Conservation (phyloP, 2,329 filamentous ascomycete genomes). For the Mycogone perniciosa region DNA sequence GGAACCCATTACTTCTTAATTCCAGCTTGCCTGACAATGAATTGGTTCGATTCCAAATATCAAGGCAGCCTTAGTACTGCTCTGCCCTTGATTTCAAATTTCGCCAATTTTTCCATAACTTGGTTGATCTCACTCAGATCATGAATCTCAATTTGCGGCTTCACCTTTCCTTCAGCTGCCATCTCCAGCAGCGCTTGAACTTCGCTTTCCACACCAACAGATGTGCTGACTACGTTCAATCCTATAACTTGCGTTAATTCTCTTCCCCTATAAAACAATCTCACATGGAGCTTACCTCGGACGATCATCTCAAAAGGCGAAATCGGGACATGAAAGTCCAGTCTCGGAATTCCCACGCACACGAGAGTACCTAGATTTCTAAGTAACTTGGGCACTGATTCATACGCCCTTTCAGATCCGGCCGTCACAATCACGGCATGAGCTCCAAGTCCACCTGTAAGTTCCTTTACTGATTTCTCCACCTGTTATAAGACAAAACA, state of each 20-base stretch:
- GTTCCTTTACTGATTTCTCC: background rate
- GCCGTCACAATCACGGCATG: constrained; percentile 4
- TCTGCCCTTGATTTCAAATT: constrained; percentile 1
- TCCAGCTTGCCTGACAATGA: too few species aligned
- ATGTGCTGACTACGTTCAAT: constrained; percentile 4
- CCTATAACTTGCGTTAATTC: background rate
- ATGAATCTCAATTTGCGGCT: constrained; percentile 21
- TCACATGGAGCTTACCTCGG: background rate
- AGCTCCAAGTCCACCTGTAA: constrained; percentile 1
- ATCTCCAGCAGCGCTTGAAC: constrained; percentile 3
- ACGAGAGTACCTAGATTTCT: constrained; percentile 1
- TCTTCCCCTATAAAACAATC: background rate
- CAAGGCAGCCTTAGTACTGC: constrained; percentile 1
- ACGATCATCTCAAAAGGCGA: constrained; percentile 4
- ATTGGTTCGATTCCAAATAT: background rate
- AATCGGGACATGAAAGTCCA: constrained; percentile 1
- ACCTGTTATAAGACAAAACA: background rate
- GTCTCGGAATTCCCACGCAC: constrained; percentile 3
- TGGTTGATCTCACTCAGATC: background rate
- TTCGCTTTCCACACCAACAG: constrained; percentile 5
- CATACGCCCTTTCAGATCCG: constrained; percentile 4
- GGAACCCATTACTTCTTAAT: too few species aligned
- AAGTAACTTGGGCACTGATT: background rate
- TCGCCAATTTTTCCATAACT: background rate
- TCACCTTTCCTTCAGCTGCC: constrained; percentile 3